Percentiles rank a stretch among this genome's conserved stretches.
phyloP scores from a whole-genome alignment of 2,329 filamentous ascomycete species.

The Colletotrichum melonis region DNA sequence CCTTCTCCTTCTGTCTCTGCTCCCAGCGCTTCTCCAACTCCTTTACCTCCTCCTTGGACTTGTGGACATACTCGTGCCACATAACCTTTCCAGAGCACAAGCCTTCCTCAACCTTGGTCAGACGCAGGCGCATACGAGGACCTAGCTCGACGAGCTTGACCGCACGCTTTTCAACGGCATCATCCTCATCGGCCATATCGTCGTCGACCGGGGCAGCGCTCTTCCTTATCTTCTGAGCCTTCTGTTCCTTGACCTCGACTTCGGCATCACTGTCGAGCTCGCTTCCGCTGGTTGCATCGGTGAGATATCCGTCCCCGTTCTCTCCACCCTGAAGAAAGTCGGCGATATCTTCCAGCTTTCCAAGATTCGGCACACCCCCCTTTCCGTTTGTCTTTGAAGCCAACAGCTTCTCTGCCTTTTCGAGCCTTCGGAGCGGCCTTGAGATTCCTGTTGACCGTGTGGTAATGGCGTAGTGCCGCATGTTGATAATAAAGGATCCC shows the following conservation, averaged over 20 bases:
- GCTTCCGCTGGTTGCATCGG: conserved; percentile 85
- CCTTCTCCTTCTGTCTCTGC: conserved; percentile 81
- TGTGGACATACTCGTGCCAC: conserved; percentile 97
- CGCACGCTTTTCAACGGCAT: conserved; percentile 82
- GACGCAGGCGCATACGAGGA: conserved; percentile 85
- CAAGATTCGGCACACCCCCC: conserved; percentile 85
- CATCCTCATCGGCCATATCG: conserved; percentile 58
- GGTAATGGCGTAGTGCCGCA: conserved; percentile 95
- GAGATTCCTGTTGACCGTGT: conserved; percentile 88
- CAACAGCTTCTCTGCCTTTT: conserved; percentile 85
- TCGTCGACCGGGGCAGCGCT: conserved; percentile 59
- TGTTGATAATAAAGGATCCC: conserved; percentile 83
- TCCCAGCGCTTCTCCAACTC: conserved; percentile 88
- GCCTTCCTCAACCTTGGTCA: conserved; percentile 97
- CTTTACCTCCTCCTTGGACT: conserved; percentile 81
- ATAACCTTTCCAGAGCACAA: conserved; percentile 90
- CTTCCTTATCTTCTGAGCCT: conserved; percentile 69
- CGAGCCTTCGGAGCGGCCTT: conserved; percentile 83
- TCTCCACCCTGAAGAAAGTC: conserved; percentile 93
- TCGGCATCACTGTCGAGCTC: conserved; percentile 96
- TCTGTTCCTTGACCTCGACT: conserved; percentile 81
- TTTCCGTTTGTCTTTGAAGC: conserved; percentile 71
- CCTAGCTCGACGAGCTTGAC: conserved; percentile 94
- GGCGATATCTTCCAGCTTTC: conserved; percentile 90
- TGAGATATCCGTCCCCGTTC: conserved; percentile 83